Evolutionary conservation across 2,329 filamentous ascomycete species (phyloP).

Genomic region (Tetracladium maxilliforme): DNA sequence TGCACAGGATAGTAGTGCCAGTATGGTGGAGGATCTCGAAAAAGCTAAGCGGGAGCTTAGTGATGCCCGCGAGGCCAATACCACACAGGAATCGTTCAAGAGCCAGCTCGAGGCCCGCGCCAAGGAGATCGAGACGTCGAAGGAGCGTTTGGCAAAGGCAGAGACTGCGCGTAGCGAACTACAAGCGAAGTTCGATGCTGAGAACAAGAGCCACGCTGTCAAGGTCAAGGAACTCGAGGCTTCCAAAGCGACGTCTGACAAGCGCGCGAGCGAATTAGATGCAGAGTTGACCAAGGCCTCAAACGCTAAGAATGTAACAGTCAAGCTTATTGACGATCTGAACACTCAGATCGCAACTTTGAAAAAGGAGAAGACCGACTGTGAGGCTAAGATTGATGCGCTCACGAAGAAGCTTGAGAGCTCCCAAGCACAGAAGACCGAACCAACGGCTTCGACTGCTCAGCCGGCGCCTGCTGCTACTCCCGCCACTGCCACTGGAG

Average conservation of each 20-base stretch:
- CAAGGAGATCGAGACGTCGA: constrained; percentile 31
- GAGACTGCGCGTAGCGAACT: constrained; percentile 28
- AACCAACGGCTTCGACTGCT: constrained; percentile 10
- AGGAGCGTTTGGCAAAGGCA: constrained; percentile 27
- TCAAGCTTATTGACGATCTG: constrained; percentile 17
- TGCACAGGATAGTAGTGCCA: constrained; percentile 54
- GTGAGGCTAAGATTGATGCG: constrained; percentile 23
- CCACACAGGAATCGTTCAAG: constrained; percentile 28
- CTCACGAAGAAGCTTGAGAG: constrained; percentile 19
- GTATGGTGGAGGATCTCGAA: constrained; percentile 35
- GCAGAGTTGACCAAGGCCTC: constrained; percentile 21
- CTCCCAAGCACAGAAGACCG: constrained; percentile 8
- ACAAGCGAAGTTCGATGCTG: constrained; percentile 14
- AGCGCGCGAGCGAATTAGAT: constrained; percentile 22
- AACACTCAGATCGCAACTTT: constrained; percentile 26
- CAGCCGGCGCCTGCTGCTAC: constrained; percentile 10
- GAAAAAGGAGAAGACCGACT: constrained; percentile 21
- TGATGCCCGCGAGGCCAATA: constrained; percentile 22
- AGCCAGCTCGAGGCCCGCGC: constrained; percentile 31
- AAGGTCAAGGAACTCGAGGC: constrained; percentile 7
- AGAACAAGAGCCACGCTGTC: constrained; percentile 4
- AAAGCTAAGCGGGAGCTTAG: constrained; percentile 17
- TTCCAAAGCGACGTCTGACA: constrained; percentile 20
- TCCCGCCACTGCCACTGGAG: constrained; percentile 12
- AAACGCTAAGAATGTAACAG: constrained; percentile 25